These are phyloP conservation scores for Castanopsis chinensis DNA, from an alignment of 306 rosid species.

Conservation along the genomic window DNA sequence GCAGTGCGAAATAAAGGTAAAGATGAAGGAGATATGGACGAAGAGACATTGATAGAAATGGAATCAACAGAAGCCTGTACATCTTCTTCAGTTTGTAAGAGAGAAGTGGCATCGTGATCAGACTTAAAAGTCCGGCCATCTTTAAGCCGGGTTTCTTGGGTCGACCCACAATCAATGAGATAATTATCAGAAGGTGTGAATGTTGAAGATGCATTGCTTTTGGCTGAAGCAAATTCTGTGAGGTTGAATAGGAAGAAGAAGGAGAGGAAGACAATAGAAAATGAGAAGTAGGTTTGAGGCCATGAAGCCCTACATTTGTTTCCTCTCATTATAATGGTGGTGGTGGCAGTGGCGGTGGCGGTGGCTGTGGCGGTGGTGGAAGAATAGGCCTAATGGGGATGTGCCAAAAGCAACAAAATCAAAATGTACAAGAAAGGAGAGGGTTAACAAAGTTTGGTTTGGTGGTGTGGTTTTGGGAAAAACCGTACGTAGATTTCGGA, in stretches of 20 bases:
- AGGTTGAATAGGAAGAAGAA: conserved; percentile 10
- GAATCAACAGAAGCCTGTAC: conserved; percentile 40
- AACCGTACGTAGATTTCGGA: conserved; percentile 23
- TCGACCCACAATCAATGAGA: conserved; percentile 74
- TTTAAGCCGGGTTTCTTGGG: conserved; percentile 31
- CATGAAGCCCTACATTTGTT: conserved; percentile 15
- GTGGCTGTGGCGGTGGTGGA: conserved; percentile 3
- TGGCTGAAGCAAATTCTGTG: conserved; percentile 9
- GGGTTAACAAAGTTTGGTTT: neutral
- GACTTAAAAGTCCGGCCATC: conserved; percentile 77
- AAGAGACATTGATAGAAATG: conserved; percentile 19
- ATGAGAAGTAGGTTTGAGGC: conserved; percentile 27
- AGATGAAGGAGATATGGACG: conserved; percentile 35
- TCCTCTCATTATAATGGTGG: conserved; percentile 31
- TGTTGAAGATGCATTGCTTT: neutral
- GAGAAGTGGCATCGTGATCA: conserved; percentile 60
- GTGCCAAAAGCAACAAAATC: neutral
- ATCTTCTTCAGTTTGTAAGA: conserved; percentile 58
- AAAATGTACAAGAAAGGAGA: no score
- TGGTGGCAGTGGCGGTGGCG: neutral
- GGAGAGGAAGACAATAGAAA: conserved; percentile 5
- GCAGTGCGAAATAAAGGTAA: conserved; percentile 49
- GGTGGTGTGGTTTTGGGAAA: neutral
- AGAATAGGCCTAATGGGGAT: neutral
- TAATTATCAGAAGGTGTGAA: conserved; percentile 56